phyloP scores from a whole-genome alignment of 2,329 filamentous ascomycete genomes.

The Curvularia sp. region DNA sequence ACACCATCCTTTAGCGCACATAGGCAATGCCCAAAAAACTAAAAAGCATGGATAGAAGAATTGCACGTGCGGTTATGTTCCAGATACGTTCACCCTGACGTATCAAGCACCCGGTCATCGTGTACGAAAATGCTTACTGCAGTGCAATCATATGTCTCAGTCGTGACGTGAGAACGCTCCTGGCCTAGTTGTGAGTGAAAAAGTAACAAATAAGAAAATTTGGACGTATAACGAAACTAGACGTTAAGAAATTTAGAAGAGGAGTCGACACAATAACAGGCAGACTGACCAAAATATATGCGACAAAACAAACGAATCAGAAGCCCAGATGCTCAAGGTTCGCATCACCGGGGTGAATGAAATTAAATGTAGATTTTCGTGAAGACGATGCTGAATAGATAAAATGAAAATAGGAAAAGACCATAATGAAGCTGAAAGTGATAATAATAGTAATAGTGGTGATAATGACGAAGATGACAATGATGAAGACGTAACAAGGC shows the following conservation, averaged over 20 bases:
- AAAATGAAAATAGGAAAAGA: background rate
- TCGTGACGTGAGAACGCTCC: background rate
- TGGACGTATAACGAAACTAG: background rate
- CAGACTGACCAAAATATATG: background rate
- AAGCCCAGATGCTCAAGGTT: background rate
- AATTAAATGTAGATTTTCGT: conserved; percentile 1
- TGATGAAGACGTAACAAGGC: background rate
- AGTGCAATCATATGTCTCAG: background rate
- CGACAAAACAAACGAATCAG: background rate
- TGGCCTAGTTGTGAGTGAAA: background rate
- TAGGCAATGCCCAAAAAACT: background rate
- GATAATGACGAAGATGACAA: background rate
- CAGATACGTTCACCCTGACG: background rate
- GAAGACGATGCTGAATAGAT: conserved; percentile 2
- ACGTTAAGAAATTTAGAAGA: background rate
- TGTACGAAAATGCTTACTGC: background rate
- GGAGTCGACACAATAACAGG: background rate
- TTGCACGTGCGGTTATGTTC: background rate
- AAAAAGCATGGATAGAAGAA: background rate
- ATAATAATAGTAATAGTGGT: background rate
- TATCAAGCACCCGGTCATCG: background rate
- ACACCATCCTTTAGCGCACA: background rate
- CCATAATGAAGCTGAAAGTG: background rate
- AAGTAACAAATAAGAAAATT: background rate
- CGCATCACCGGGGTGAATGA: background rate